Evolutionary conservation across 495 filamentous ascomycete species (phyloP).

Genomic region (Neurospora tetrasperma): DNA sequence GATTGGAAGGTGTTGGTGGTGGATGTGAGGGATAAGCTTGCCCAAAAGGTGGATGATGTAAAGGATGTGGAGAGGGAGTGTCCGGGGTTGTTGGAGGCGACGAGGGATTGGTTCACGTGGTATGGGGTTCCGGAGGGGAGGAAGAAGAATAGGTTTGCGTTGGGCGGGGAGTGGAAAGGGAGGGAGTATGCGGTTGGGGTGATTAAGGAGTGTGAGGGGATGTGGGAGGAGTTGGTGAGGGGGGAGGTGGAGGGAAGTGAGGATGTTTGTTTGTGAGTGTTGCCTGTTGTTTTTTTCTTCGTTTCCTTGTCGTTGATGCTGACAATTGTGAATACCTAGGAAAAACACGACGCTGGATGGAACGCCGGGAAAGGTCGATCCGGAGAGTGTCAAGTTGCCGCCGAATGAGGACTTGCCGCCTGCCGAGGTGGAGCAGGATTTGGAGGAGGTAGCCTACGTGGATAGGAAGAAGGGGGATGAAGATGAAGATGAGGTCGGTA

Average conservation of each 20-base stretch:
- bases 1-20: constrained; percentile 28
- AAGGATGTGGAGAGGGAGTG: constrained; percentile 16
- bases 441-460: constrained; percentile 9
- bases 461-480: neutral
- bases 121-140: constrained; percentile 18
- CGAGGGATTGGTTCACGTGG: constrained; percentile 20
- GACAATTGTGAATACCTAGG: constrained; percentile 4
- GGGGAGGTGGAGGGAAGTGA: constrained; percentile 10
- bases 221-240: constrained; percentile 13
- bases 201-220: constrained; percentile 9
- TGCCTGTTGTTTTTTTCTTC: neutral
- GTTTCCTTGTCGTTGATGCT: neutral
- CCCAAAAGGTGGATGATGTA: constrained; percentile 15
- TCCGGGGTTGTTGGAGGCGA: constrained; percentile 19
- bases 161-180: constrained; percentile 7
- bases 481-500: neutral
- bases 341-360: constrained; percentile 16
- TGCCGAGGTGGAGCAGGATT: constrained; percentile 8
- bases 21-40: constrained; percentile 18
- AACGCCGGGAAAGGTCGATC: constrained; percentile 17
- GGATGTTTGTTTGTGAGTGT: constrained; percentile 9
- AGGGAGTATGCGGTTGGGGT: constrained; percentile 10
- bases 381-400: constrained; percentile 10
- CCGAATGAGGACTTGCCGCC: constrained; percentile 14
- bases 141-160: constrained; percentile 8